Conservation (phyloP, 257 asterid species). For the Solanum acaule region DNA sequence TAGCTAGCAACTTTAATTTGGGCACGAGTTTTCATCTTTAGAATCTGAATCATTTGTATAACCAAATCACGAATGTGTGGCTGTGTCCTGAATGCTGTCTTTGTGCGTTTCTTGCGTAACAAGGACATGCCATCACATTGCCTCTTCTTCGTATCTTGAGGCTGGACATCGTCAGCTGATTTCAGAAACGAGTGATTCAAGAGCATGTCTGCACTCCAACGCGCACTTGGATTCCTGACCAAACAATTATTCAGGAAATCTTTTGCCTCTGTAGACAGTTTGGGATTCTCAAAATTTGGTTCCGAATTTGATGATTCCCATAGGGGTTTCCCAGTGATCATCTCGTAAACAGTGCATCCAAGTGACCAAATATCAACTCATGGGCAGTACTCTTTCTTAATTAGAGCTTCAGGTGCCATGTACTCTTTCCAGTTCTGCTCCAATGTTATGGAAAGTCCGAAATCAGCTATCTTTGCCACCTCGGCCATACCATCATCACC, state of each 20-base stretch:
- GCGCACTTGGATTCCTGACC: not conserved
- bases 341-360: slow-evolving; percentile 3
- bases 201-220: not conserved
- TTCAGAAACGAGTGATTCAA: not conserved
- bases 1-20: not conserved
- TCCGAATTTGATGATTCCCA: not conserved
- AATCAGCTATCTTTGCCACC: not conserved
- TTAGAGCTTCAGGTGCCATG: slow-evolving; percentile 4
- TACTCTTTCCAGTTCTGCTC: not conserved
- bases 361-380: slow-evolving; percentile 3
- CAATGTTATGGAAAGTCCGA: not conserved
- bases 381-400: not conserved
- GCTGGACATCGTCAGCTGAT: not conserved
- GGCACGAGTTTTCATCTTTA: not conserved
- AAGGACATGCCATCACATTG: not conserved
- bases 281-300: not conserved
- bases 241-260: slow-evolving; percentile 1
- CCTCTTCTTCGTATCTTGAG: not conserved
- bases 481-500: not conserved
- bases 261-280: not conserved
- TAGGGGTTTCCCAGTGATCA: not conserved
- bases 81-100: not conserved
- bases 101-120: not conserved
- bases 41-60: not conserved
- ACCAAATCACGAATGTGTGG: no score